These are phyloP conservation scores for Lentinus tigrinus DNA, from an alignment of 768 basidiomycete genomes.

Conservation along the genomic window DNA sequence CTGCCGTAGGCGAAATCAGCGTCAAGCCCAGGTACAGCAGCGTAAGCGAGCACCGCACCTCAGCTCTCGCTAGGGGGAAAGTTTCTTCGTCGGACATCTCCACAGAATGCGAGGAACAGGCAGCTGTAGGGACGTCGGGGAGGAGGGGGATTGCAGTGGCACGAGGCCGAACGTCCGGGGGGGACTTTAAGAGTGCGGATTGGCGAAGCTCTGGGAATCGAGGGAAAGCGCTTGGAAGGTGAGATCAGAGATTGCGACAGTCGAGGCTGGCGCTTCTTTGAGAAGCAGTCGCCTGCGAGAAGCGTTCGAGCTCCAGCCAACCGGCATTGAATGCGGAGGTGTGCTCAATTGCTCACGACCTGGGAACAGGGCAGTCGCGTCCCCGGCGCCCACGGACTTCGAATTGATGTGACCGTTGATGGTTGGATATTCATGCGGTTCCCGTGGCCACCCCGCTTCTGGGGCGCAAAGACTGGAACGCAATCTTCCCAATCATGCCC, in stretches of 20 bases:
- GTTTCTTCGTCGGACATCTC: conserved; percentile 2
- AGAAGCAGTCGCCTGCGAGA: background rate
- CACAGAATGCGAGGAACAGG: background rate
- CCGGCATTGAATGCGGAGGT: no score
- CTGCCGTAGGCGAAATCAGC: background rate
- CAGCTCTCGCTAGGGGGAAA: background rate
- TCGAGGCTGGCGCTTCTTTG: background rate
- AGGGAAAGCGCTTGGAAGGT: background rate
- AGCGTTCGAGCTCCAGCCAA: no score
- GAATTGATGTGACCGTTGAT: background rate
- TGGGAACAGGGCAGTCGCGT: background rate
- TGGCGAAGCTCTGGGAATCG: background rate
- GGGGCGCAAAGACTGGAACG: no score
- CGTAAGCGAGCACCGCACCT: background rate
- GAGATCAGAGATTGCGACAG: background rate
- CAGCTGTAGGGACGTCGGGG: background rate
- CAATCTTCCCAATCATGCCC: no score
- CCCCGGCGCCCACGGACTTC: background rate
- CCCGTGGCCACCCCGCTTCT: background rate
- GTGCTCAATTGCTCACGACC: no score
- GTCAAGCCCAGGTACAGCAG: background rate
- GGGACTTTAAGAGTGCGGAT: background rate
- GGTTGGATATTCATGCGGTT: background rate
- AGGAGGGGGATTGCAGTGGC: background rate
- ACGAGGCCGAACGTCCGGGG: background rate